Evolutionary conservation across 164 flowering plant species (phyloP).

Genomic region (Aristolochia californica): DNA sequence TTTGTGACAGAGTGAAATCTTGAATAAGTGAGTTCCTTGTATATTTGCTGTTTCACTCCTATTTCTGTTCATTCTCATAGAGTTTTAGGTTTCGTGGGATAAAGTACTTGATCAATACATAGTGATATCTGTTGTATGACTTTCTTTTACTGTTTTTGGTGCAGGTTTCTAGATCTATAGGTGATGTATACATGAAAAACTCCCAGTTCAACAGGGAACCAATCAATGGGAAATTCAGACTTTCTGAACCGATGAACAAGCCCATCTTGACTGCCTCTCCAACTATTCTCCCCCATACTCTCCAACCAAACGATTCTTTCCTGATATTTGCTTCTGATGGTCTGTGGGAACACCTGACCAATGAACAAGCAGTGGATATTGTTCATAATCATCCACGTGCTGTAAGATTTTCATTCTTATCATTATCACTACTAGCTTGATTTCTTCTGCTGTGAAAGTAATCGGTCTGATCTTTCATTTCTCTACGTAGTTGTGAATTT

Average conservation of each 20-base stretch:
- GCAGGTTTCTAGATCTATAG: constrained; percentile 85
- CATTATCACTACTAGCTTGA: background rate
- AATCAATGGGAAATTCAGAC: constrained; percentile 46
- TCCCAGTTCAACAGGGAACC: constrained; percentile 58
- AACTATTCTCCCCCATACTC: constrained; percentile 36
- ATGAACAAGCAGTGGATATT: constrained; percentile 70
- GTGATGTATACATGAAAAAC: constrained; percentile 72
- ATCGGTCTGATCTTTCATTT: too few relatives aligned
- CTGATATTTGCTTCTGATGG: constrained; percentile 93
- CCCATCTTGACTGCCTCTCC: constrained; percentile 64
- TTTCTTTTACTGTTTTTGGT: constrained; percentile 12
- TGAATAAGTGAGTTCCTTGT: too few relatives aligned
- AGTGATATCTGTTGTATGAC: background rate
- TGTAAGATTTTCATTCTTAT: constrained; percentile 30
- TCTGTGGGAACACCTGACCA: constrained; percentile 84
- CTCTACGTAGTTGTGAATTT: too few relatives aligned
- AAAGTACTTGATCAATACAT: constrained; percentile 2
- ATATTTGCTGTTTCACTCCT: background rate
- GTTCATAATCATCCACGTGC: constrained; percentile 59
- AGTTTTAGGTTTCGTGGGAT: background rate
- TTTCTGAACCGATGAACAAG: constrained; percentile 58
- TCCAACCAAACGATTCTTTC: constrained; percentile 66
- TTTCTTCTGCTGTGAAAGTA: background rate
- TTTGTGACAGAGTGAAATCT: too few relatives aligned
- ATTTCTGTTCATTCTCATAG: too few relatives aligned